Evolutionary conservation across 352 stramenopile species (phyloP).

Genomic region (Globisporangium recalcitrans): DNA sequence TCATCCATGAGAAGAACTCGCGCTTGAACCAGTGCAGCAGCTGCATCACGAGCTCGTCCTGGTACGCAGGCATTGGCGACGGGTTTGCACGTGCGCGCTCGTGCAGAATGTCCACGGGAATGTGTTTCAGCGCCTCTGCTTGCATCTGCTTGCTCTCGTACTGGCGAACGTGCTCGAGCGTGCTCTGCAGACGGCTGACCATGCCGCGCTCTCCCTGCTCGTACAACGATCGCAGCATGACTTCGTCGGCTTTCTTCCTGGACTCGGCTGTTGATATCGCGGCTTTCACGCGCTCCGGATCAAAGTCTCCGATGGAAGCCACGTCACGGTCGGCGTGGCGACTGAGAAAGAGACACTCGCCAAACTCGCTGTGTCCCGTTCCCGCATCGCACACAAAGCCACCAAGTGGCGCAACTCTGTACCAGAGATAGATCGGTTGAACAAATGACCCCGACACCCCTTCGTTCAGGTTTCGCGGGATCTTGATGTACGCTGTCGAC

Average conservation of each 20-base stretch:
- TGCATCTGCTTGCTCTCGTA: slow-evolving; percentile 72
- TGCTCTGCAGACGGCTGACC: slow-evolving; percentile 35
- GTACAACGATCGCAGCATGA: slow-evolving; percentile 36
- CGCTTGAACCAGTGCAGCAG: slow-evolving; percentile 87
- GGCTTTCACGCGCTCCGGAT: slow-evolving; percentile 23
- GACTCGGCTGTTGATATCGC: slow-evolving; percentile 11
- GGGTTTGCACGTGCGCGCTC: slow-evolving; percentile 55
- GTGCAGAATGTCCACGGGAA: slow-evolving; percentile 59
- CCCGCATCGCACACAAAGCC: slow-evolving; percentile 51
- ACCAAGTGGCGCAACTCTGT: slow-evolving; percentile 43
- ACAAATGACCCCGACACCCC: slow-evolving; percentile 17
- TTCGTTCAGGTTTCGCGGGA: slow-evolving; percentile 54
- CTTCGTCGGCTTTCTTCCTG: slow-evolving; percentile 25
- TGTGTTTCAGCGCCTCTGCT: slow-evolving; percentile 55
- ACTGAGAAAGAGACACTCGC: slow-evolving; percentile 61
- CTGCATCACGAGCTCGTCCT: slow-evolving; percentile 71
- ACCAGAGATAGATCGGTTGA: slow-evolving; percentile 48
- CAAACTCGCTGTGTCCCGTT: slow-evolving; percentile 47
- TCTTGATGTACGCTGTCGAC: slow-evolving; percentile 42
- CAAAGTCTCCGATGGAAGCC: slow-evolving; percentile 17
- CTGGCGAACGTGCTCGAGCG: slow-evolving; percentile 42
- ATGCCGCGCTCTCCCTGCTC: slow-evolving; percentile 44
- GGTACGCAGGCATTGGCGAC: slow-evolving; percentile 36
- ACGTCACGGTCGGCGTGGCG: slow-evolving; percentile 25
- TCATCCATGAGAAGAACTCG: slow-evolving; percentile 90